Evolutionary conservation across 139 green algal genomes (phyloP), one percentile per base, ranked within the genome.

Genomic region (Chlamydomonas sp.): DNA sequence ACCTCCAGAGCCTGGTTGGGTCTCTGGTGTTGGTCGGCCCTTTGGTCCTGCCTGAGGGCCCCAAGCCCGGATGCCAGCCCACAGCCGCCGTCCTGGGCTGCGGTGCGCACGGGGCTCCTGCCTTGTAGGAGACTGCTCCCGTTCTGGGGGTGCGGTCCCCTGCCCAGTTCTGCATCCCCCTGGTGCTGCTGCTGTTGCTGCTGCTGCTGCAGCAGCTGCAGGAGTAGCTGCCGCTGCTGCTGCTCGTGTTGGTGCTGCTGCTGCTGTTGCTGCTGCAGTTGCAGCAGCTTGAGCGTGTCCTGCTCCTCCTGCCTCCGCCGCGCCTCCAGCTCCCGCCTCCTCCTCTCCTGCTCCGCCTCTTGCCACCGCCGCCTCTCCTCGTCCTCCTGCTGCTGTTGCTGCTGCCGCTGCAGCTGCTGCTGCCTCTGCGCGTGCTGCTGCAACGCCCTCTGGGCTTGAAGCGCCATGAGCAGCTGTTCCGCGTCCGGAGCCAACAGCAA

Each of bases 141-240:
- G 31, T 49, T 49, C 31, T 49, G 31, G 31, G 31, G 31, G 31
- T 49, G 31, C 31, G 31, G 31, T 49, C 31, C 31, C 31, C 31
- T 49, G 31, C 31, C 31, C 31, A 49, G 31, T 49, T 49, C 31
- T 49, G 31, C 31, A 49, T 49, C 31, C 31, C 31, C 31, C 31
- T 49, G 31, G 31, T 49, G 31, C 31, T 49, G 31, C 31, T 49
- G 31, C 76, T 84, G 76, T 76, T 78, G 49, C 84, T 62, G 76
- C 84, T n/a, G 76, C 84, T 76, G 68, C 83, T 83, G 88, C 63
- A 79, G 82, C 87, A 81, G 81, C 76, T 71, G 82, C 74, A 63
- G 59, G 20, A 14, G 63, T 63, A 60, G 88, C 69, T 49, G 81
- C n/a, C 17, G 79, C 75, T 20, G 75, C 64, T 15, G 63, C n/a